Conservation (phyloP, 2,329 filamentous ascomycete genomes). For the Neobulgaria alba region DNA sequence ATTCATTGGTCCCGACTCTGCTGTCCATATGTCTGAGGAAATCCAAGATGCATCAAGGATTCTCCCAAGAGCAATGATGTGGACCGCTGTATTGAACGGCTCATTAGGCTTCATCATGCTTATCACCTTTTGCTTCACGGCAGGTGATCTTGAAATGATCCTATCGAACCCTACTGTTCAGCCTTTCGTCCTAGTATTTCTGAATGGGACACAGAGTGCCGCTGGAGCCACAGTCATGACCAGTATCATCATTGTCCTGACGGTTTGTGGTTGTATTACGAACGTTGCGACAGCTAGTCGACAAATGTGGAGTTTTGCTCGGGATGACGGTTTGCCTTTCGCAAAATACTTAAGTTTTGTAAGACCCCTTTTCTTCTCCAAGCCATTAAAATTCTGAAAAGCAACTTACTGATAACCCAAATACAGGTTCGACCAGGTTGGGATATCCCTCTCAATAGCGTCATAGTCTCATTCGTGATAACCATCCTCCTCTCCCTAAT, state of each 20-base stretch:
- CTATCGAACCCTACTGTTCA: slow-evolving; percentile 34
- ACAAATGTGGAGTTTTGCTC: slow-evolving; percentile 36
- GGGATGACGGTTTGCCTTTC: slow-evolving; percentile 36
- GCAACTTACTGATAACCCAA: not conserved
- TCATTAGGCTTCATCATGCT: slow-evolving; percentile 34
- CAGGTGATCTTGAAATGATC: slow-evolving; percentile 29
- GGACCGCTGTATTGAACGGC: slow-evolving; percentile 39
- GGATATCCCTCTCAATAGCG: slow-evolving; percentile 35
- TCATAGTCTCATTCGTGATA: slow-evolving; percentile 10
- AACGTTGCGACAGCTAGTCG: slow-evolving; percentile 30
- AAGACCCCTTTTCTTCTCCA: not conserved
- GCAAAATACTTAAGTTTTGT: slow-evolving; percentile 30
- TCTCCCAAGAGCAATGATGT: slow-evolving; percentile 38
- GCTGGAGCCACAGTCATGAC: slow-evolving; percentile 38
- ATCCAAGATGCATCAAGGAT: slow-evolving; percentile 38
- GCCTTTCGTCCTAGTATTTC: slow-evolving; percentile 44
- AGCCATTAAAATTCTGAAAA: not conserved
- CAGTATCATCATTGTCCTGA: slow-evolving; percentile 31
- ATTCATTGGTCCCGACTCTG: slow-evolving; percentile 15
- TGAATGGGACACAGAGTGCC: slow-evolving; percentile 36
- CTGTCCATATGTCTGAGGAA: slow-evolving; percentile 35
- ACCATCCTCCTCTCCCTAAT: slow-evolving; percentile 27
- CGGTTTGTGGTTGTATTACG: slow-evolving; percentile 31
- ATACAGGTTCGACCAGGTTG: slow-evolving; percentile 26
- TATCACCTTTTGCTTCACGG: slow-evolving; percentile 30